Base-by-base conservation (phyloP, 768 basidiomycete genomes). In the button mushroom (Agaricus bisporus) region DNA sequence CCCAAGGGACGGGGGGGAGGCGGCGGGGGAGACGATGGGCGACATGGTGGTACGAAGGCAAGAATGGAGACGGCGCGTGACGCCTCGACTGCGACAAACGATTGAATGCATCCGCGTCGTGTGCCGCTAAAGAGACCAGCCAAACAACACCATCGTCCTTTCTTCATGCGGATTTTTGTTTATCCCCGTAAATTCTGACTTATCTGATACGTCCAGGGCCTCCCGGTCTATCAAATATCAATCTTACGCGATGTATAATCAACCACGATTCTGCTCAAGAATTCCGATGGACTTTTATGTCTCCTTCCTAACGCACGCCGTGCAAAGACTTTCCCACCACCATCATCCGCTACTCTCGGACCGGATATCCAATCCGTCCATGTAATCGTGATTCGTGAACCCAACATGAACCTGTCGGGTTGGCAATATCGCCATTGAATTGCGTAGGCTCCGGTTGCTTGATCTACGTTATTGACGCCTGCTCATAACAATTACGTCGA, bases 11-110 rank as follows among this genome's bases (percentile, higher is more conserved):
- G 36, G 32, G 20, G 55, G 12, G n/a, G 53, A 42, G 29, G 41
- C 17, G 7, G 45, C 17, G 4, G 55, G 42, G 12, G 55, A 56
- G 2, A 56, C 8, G 4, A 41, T 26, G 35, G 54, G 54, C 17
- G 42, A 44, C 54, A 55, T 55, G 57, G 58, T 48, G 22, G 55
- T 54, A 7, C 58, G 48, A 51, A 58, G 60, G 1, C 58, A 56
- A 54, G 39, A 38, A 39, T 20, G 51, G 51, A 46, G 28, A 20
- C 35, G 44, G 22, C 37, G 39, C 55, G 61, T 14, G 58, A 60
- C 22, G 59, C 32, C 32, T 7, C 32, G 32, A 32, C 32, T 32
- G 2, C 22, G 22, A 22, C 4, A 2, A 4, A 22, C 22, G 2
- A 22, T 22, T 22, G 22, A 22, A 22, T 39, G 38, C 38, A 17